Base-by-base conservation (phyloP, 331 rosid genomes). In the Arachis monticola region DNA sequence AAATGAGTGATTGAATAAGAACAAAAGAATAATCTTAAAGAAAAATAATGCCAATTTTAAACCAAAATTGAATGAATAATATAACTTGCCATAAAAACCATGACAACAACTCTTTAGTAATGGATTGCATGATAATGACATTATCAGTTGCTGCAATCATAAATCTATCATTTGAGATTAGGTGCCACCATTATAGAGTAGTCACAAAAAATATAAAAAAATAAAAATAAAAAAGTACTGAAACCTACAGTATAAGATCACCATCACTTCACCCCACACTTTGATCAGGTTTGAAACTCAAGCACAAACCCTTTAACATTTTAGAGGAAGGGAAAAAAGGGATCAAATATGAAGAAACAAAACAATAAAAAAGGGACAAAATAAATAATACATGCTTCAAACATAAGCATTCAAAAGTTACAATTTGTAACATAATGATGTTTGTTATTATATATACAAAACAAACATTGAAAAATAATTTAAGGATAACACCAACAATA, bases 241-340 rank as follows among this genome's bases (percentile, higher is more conserved):
- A 67, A 85, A 78, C 87, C 80, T 76, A 81, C 87, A 70, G 50
- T 11, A 76, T 69, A 50, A 47, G 63, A 50, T 44, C 63, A 44
- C 40, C 56, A 22, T 9, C 67, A 67, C 30, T 76, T 84, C 89
- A 76, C 32, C 92, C 87, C 86, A 87, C 66, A 75, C 75, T 31
- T 64, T 66, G 69, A 78, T 59, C 63, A 56, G 50, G 56, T 71
- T 74, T 70, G 71, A 81, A 76, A 67, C 84, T 77, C 64, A 65
- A 56, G 72, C 13, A 52, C 65, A 80, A 30, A 60, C 22, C 85
- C 82, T 78, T 62, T 59, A 81, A 71, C 41, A 52, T 61, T 69
- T 69, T n/a, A n/a, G 1, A 4, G 11, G 14, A 52, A 52, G 12
- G 27, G 47, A 73, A 76, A 67, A 75, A 11, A 69, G 38, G 50